Evolutionary conservation across 2,329 filamentous ascomycete species (phyloP).

Genomic region (Aureobasidium uvarum): DNA sequence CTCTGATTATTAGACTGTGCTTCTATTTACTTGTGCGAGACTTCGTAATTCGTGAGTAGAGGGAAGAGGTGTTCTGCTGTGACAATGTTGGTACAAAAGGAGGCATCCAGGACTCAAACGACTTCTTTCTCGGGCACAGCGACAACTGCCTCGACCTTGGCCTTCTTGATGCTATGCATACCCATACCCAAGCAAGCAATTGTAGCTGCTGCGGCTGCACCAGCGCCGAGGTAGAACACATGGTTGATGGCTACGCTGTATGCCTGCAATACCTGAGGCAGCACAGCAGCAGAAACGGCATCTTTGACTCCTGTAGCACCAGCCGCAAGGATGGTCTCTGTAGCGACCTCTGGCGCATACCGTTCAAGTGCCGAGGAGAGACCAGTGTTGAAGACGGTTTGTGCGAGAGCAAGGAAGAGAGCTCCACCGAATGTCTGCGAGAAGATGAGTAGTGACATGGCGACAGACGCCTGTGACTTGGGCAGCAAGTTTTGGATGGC

Average conservation of each 20-base stretch:
- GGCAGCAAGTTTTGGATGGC: constrained; percentile 40
- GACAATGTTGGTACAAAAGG: neutral
- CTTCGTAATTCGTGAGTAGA: neutral
- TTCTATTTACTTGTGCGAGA: neutral
- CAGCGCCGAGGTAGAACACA: constrained; percentile 9
- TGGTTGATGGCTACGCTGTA: constrained; percentile 61
- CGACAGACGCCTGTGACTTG: constrained; percentile 35
- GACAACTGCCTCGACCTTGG: neutral
- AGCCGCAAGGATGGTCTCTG: constrained; percentile 44
- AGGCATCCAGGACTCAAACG: neutral
- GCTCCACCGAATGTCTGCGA: constrained; percentile 37
- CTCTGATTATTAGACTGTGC: neutral
- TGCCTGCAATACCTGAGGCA: constrained; percentile 57
- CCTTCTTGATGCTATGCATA: constrained; percentile 15
- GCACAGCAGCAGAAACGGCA: constrained; percentile 51
- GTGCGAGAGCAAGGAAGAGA: constrained; percentile 35
- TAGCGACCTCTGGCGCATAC: constrained; percentile 42
- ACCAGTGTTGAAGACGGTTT: constrained; percentile 36
- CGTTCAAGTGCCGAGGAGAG: neutral
- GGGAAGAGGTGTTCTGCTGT: neutral
- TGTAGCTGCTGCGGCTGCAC: neutral
- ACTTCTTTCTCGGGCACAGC: constrained; percentile 2
- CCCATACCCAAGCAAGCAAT: constrained; percentile 18
- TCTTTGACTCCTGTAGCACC: constrained; percentile 62
- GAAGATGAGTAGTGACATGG: constrained; percentile 38